Conservation (phyloP, 1,284 basidiomycete genomes). For the Boletus semigastroideus region DNA sequence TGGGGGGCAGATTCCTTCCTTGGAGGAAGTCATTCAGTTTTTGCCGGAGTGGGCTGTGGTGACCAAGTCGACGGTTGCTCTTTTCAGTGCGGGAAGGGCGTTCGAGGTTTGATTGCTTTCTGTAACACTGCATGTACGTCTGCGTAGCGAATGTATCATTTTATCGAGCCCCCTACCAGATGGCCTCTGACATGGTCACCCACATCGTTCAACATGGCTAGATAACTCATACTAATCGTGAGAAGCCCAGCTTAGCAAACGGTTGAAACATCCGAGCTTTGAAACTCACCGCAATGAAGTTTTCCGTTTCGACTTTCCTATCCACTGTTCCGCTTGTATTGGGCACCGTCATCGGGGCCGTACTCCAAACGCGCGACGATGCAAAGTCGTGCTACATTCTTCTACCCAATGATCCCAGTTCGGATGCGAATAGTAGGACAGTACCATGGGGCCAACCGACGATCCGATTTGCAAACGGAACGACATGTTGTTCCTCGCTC, state of each 20-base stretch:
- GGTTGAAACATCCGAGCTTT: no score
- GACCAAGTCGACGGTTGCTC: constrained; percentile 55
- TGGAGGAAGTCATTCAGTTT: constrained; percentile 67
- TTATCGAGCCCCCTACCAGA: no score
- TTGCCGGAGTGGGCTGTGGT: constrained; percentile 68
- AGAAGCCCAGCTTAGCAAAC: no score
- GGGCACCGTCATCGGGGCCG: not conserved
- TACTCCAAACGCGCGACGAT: not conserved
- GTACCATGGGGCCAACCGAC: constrained; percentile 22
- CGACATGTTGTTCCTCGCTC: constrained; percentile 25
- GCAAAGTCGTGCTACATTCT: constrained; percentile 16
- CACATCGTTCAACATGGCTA: no score
- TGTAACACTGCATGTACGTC: not conserved
- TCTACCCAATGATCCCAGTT: constrained; percentile 13
- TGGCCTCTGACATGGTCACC: no score
- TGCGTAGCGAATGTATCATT: no score
- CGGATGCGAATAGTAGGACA: constrained; percentile 16
- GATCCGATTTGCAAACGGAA: constrained; percentile 19
- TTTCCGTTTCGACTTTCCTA: not conserved
- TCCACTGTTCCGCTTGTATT: not conserved
- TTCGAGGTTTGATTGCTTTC: constrained; percentile 36
- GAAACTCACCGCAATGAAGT: not conserved
- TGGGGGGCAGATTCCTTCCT: constrained; percentile 60
- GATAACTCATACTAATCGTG: no score
- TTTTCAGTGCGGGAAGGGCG: constrained; percentile 56